Evolutionary conservation across 2,329 filamentous ascomycete species (phyloP).

Genomic region (Botrytis fabae): DNA sequence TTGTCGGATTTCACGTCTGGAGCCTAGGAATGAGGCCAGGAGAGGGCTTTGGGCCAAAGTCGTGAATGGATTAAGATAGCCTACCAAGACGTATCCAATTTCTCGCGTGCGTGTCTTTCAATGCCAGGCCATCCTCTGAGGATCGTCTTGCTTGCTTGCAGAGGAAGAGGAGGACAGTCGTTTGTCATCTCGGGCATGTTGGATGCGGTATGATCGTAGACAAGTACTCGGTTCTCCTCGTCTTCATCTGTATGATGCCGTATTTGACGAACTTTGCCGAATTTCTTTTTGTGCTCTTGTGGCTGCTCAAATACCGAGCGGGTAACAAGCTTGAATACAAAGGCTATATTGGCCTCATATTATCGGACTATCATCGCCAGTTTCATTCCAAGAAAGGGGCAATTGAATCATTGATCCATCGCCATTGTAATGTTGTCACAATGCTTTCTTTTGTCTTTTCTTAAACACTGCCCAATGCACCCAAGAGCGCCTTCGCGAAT

Average conservation of each 20-base stretch:
- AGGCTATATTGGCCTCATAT: neutral
- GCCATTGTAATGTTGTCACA: neutral
- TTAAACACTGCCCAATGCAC: neutral
- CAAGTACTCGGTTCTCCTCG: neutral
- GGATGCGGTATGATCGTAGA: constrained; percentile 10
- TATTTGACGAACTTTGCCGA: neutral
- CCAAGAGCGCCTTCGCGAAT: neutral
- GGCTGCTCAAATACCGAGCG: constrained; percentile 10
- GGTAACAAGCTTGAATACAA: constrained; percentile 7
- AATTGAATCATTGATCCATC: neutral
- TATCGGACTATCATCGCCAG: neutral
- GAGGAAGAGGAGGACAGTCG: constrained; percentile 4
- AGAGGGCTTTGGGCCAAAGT: constrained; percentile 12
- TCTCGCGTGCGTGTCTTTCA: constrained; percentile 26
- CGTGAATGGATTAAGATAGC: neutral
- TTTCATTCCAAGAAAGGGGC: constrained; percentile 6
- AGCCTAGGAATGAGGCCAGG: neutral
- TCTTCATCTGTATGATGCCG: constrained; percentile 15
- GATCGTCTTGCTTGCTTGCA: constrained; percentile 14
- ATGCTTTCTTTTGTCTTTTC: constrained; percentile 5
- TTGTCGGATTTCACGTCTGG: constrained; percentile 25
- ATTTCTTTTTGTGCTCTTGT: constrained; percentile 2
- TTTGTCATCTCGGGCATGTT: constrained; percentile 11
- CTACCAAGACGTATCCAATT: constrained; percentile 29
- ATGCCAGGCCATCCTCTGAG: constrained; percentile 19